A percentile compares a stretch with the other conserved stretches of the same genome.
These are phyloP conservation scores for Sambucus nigra DNA, from an alignment of 129 eudicot genomes.

Conservation along the genomic window DNA sequence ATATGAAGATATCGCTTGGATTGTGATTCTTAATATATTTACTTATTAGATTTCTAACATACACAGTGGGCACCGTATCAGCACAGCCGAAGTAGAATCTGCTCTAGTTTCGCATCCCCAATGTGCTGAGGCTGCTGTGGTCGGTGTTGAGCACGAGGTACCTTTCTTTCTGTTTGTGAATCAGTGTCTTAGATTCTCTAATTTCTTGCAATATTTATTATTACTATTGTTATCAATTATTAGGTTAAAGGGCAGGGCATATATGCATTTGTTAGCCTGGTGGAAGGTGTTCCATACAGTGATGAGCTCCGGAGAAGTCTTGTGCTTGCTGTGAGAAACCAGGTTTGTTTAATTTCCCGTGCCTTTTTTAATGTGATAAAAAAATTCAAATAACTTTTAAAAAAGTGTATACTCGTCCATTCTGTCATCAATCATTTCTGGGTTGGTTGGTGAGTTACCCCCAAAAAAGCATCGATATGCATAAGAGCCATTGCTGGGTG, in stretches of 20 bases:
- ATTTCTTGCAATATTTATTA: not conserved
- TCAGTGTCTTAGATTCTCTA: conserved; percentile 1
- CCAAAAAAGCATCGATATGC: no score
- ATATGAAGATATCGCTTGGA: not conserved
- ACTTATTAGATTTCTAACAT: conserved; percentile 7
- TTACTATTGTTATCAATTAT: not conserved
- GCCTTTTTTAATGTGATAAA: not conserved
- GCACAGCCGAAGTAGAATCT: conserved; percentile 99
- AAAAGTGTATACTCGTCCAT: no score
- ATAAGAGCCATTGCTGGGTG: no score
- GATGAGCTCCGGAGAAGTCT: conserved; percentile 90
- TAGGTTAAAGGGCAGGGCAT: conserved; percentile 95
- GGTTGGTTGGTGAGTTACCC: no score
- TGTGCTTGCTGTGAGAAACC: conserved; percentile 56
- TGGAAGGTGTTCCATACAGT: conserved; percentile 80
- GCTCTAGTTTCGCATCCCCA: conserved; percentile 91
- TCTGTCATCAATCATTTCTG: no score
- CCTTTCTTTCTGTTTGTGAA: conserved; percentile 6
- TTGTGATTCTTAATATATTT: not conserved
- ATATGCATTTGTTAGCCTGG: conserved; percentile 89
- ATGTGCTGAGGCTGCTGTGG: conserved; percentile 98
- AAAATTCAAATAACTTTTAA: no score
- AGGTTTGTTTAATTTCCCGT: conserved; percentile 30
- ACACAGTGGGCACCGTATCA: conserved; percentile 92
- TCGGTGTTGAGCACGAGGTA: conserved; percentile 98